Percentiles rank a stretch among this genome's conserved stretches.
Evolutionary conservation across 495 filamentous ascomycete genomes (phyloP).

Genomic region (Annulohypoxylon bovei): DNA sequence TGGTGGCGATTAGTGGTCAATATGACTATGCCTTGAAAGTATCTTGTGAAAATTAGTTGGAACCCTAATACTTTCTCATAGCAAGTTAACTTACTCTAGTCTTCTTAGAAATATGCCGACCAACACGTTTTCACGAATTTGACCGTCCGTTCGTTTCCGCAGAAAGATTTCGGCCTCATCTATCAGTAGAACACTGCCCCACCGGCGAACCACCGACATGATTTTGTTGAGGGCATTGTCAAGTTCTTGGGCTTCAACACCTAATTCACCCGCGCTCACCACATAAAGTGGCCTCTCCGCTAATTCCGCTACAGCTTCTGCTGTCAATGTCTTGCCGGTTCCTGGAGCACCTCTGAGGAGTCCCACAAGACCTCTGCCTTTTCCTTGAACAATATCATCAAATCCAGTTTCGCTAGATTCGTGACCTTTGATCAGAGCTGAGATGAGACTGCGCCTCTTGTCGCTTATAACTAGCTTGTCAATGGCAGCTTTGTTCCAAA

Average conservation of each 20-base stretch:
- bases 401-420: constrained; percentile 60
- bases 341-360: not conserved
- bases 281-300: constrained; percentile 86
- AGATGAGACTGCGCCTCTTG: not conserved
- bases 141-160: constrained; percentile 71
- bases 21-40: constrained; percentile 89
- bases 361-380: not conserved
- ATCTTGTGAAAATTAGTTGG: too few relatives aligned
- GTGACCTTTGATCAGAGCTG: constrained; percentile 32
- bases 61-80: too few relatives aligned
- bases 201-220: constrained; percentile 85
- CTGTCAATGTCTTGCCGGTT: not conserved
- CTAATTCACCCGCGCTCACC: constrained; percentile 83
- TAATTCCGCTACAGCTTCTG: constrained; percentile 44
- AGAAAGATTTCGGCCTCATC: constrained; percentile 54
- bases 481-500: not conserved
- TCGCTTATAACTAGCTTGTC: not conserved
- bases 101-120: constrained; percentile 77
- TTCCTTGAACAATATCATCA: not conserved
- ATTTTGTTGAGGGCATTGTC: constrained; percentile 86
- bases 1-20: constrained; percentile 88
- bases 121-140: constrained; percentile 79
- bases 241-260: constrained; percentile 79
- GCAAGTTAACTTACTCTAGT: too few relatives aligned
- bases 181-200: constrained; percentile 82